phyloP scores from a whole-genome alignment of 2,329 filamentous ascomycete species.

The Diaporthe velutina region DNA sequence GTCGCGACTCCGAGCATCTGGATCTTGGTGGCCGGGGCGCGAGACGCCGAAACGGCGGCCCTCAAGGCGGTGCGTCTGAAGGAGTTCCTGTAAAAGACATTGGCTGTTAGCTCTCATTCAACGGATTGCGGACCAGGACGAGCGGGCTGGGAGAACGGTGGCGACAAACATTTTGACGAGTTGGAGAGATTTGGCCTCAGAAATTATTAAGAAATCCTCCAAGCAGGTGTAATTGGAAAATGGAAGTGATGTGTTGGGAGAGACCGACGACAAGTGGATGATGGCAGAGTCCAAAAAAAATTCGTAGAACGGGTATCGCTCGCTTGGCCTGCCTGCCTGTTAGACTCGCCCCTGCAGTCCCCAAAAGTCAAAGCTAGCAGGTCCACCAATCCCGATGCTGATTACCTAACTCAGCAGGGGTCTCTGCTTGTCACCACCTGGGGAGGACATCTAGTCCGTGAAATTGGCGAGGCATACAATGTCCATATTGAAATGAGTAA shows the following conservation, averaged over 20 bases:
- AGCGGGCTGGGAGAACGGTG: not conserved
- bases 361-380: too few relatives aligned
- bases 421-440: not conserved
- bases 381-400: not conserved
- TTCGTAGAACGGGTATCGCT: not conserved
- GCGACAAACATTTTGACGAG: slow-evolving; percentile 35
- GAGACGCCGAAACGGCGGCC: slow-evolving; percentile 48
- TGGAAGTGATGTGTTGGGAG: not conserved
- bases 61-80: slow-evolving; percentile 50
- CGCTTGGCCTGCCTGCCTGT: not conserved
- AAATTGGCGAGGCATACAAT: too few relatives aligned
- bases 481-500: not conserved
- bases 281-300: slow-evolving; percentile 13
- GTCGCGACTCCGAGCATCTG: slow-evolving; percentile 44
- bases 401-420: not conserved
- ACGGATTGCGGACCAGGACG: not conserved
- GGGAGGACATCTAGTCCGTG: not conserved
- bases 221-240: not conserved
- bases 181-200: not conserved
- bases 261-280: not conserved
- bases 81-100: slow-evolving; percentile 46
- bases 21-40: slow-evolving; percentile 42
- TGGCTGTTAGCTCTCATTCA: slow-evolving; percentile 26
- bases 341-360: slow-evolving; percentile 5
- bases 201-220: not conserved